Conservation (phyloP, 257 asterid genomes). For the Leptodermis oblonga region DNA sequence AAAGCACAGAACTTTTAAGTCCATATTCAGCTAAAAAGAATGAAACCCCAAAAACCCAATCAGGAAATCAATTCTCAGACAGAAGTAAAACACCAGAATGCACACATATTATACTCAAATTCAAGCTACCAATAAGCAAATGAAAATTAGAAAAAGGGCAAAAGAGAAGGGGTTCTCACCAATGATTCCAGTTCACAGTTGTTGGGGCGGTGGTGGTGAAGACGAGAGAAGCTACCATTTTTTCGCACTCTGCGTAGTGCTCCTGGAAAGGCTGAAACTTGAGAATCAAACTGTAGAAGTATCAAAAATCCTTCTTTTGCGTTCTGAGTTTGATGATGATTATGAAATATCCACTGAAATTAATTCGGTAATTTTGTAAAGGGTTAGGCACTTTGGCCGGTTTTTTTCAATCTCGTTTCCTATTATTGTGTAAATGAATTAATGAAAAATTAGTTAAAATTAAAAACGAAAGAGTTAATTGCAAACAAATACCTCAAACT, state of each 20-base stretch:
- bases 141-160: neutral
- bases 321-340: neutral
- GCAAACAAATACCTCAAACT: too few species aligned
- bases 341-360: too few species aligned
- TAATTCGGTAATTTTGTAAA: neutral
- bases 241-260: neutral
- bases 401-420: too few species aligned
- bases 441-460: too few species aligned
- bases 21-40: neutral
- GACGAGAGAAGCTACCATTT: conserved; percentile 28
- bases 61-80: neutral
- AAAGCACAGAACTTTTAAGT: neutral
- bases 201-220: conserved; percentile 9
- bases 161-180: neutral
- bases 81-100: neutral
- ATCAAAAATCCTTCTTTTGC: neutral
- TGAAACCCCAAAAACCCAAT: neutral
- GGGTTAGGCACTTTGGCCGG: neutral
- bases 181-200: conserved; percentile 9
- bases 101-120: neutral
- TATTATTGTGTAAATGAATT: too few species aligned
- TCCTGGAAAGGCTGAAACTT: neutral
- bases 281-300: neutral
- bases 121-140: neutral
- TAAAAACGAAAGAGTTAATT: too few species aligned